phyloP scores from a whole-genome alignment of 2,329 filamentous ascomycete genomes.

The Fusarium compactum region DNA sequence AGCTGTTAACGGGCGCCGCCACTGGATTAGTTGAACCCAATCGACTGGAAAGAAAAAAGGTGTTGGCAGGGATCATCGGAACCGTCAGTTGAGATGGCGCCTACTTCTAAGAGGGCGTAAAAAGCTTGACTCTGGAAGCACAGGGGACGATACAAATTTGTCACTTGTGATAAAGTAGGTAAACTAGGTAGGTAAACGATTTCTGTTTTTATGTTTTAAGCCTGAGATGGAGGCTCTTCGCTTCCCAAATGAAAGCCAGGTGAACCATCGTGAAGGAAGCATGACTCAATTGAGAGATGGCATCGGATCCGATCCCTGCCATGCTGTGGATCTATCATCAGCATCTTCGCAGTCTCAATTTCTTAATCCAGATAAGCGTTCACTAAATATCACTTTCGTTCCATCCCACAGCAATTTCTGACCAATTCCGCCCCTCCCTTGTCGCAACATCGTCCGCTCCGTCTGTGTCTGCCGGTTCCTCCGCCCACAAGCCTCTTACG shows the following conservation, averaged over 20 bases:
- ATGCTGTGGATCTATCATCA: constrained; percentile 2
- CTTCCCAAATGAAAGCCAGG: not conserved
- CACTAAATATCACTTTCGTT: not conserved
- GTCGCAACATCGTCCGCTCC: not conserved
- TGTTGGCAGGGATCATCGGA: constrained; percentile 32
- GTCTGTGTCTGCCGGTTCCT: constrained; percentile 20
- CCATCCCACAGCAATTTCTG: not conserved
- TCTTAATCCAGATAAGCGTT: constrained; percentile 33
- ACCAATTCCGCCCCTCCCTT: constrained; percentile 19
- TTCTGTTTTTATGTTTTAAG: not conserved
- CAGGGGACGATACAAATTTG: not conserved
- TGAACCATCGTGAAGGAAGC: not conserved
- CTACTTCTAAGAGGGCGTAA: not conserved
- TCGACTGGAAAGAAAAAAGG: not conserved
- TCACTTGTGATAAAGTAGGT: too few relatives aligned
- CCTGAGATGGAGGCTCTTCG: not conserved
- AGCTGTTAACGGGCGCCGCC: constrained; percentile 12
- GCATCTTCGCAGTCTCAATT: constrained; percentile 15
- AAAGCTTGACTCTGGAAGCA: not conserved
- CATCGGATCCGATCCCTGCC: constrained; percentile 36
- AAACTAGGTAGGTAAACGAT: not conserved
- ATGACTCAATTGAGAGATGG: not conserved
- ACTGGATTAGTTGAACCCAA: constrained; percentile 2
- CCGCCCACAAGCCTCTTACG: constrained; percentile 37
- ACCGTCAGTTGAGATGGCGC: constrained; percentile 30